These are phyloP conservation scores for Penicillium psychrosexuale DNA, from an alignment of 2,329 filamentous ascomycete species.

Conservation along the genomic window DNA sequence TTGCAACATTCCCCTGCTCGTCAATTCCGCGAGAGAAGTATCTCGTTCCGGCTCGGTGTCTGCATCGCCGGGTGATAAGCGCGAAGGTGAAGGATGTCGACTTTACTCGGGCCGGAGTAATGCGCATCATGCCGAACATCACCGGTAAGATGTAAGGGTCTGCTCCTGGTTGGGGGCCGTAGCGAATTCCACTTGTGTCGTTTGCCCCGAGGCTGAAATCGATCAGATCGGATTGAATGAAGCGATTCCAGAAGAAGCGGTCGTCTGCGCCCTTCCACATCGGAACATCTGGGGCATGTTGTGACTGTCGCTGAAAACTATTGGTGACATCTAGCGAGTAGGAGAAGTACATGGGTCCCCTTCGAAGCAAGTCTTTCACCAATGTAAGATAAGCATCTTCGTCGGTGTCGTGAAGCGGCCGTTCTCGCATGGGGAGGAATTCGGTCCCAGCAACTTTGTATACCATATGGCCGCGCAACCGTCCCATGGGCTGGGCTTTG, in stretches of 20 bases:
- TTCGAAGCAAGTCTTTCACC: conserved; percentile 76
- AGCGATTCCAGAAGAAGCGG: conserved; percentile 98
- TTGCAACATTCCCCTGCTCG: conserved; percentile 90
- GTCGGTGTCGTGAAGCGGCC: conserved; percentile 84
- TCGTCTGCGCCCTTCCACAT: conserved; percentile 93
- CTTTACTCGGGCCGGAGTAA: conserved; percentile 82
- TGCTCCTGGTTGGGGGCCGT: conserved; percentile 64
- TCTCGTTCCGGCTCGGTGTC: conserved; percentile 83
- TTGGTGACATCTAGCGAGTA: conserved; percentile 97
- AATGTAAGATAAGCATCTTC: conserved; percentile 87
- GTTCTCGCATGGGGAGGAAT: conserved; percentile 88
- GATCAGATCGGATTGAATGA: conserved; percentile 86
- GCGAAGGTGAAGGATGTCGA: conserved; percentile 77
- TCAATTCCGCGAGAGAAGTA: conserved; percentile 95
- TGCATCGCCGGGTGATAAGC: conserved; percentile 83
- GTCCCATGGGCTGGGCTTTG: conserved; percentile 85
- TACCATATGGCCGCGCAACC: conserved; percentile 91
- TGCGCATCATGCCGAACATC: conserved; percentile 94
- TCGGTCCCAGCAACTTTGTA: conserved; percentile 91
- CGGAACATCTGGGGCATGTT: conserved; percentile 67
- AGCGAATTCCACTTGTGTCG: conserved; percentile 45
- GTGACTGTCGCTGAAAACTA: conserved; percentile 89
- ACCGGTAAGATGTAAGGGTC: conserved; percentile 94
- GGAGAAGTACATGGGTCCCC: conserved; percentile 93
- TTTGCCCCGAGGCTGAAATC: conserved; percentile 68